These are phyloP conservation scores for Ophiocordyceps camponoti-leonardi DNA, from an alignment of 2,329 filamentous ascomycete species.

Conservation along the genomic window DNA sequence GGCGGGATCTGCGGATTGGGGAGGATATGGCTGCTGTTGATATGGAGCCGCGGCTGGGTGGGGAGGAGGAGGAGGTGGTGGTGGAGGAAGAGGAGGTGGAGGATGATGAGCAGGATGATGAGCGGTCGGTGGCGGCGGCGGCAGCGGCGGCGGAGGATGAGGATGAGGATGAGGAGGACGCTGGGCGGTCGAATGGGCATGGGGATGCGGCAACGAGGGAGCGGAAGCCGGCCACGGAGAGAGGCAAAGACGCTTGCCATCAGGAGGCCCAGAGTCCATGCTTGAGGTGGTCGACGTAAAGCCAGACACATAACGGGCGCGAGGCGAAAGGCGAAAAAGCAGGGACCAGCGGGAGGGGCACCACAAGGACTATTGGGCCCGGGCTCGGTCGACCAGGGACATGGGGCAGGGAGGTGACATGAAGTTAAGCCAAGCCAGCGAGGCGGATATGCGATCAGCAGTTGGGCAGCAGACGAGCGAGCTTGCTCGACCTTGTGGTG, in stretches of 20 bases:
- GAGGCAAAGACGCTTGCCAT: constrained; percentile 42
- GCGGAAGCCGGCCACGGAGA: constrained; percentile 29
- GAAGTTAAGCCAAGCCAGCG: constrained; percentile 3
- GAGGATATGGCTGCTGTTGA: constrained; percentile 20
- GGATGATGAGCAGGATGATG: constrained; percentile 6
- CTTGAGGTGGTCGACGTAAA: constrained; percentile 23
- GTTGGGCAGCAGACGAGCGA: constrained; percentile 6
- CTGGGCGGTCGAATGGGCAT: constrained; percentile 14
- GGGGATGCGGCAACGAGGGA: constrained; percentile 29
- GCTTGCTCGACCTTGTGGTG: background rate
- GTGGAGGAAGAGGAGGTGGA: constrained; percentile 9
- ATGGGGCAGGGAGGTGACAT: constrained; percentile 10
- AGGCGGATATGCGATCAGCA: constrained; percentile 3
- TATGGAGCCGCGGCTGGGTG: constrained; percentile 19
- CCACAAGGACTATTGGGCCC: constrained; percentile 13
- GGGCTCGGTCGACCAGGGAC: constrained; percentile 10
- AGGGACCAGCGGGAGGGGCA: constrained; percentile 18
- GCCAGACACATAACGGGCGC: constrained; percentile 18
- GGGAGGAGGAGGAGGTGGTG: constrained; percentile 5
- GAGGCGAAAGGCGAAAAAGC: constrained; percentile 16
- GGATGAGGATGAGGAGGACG: constrained; percentile 7
- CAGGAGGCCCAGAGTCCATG: constrained; percentile 44
- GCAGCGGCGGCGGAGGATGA: constrained; percentile 10
- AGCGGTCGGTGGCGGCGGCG: no score
- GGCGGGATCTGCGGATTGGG: constrained; percentile 15